A percentile compares a stretch with the other conserved stretches of the same genome.
phyloP scores from a whole-genome alignment of 495 filamentous ascomycete species.

The Staphylotrichum longicolle region DNA sequence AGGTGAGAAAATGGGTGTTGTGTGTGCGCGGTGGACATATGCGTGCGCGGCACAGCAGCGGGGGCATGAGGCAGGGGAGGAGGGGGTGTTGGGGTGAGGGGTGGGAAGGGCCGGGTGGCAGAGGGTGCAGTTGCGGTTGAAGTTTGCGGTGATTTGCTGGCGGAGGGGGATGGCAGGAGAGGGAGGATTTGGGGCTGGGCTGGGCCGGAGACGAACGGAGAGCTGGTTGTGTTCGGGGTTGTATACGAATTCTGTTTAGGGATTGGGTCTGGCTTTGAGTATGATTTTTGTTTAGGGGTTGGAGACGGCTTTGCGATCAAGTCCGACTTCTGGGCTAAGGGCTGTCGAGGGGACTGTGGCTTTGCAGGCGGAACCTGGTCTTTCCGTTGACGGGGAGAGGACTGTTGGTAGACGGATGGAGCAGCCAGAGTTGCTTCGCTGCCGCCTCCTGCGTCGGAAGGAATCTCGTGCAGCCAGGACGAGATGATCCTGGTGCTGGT shows the following conservation, averaged over 20 bases:
- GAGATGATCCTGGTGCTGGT: constrained; percentile 4
- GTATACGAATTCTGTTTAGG: too few relatives aligned
- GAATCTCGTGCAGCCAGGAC: constrained; percentile 17
- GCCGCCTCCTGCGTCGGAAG: constrained; percentile 12
- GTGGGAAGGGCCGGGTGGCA: not conserved
- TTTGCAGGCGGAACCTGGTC: not conserved
- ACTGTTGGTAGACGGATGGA: not conserved
- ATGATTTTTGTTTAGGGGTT: not conserved
- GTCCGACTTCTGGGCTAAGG: not conserved
- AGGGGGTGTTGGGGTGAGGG: not conserved
- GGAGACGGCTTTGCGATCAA: too few relatives aligned
- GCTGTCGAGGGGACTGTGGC: not conserved
- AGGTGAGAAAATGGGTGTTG: not conserved
- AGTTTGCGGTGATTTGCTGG: not conserved
- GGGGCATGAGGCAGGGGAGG: not conserved
- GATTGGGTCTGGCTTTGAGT: too few relatives aligned
- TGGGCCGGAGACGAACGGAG: not conserved
- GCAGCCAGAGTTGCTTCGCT: constrained; percentile 9
- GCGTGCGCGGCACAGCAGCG: not conserved
- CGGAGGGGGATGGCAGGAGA: not conserved
- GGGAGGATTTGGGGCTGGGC: not conserved
- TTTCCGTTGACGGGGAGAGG: not conserved
- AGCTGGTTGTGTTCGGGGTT: too few relatives aligned
- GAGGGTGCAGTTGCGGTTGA: not conserved
- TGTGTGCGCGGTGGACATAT: not conserved